Evolutionary conservation across 805 yeast genomes (phyloP), one percentile per base, ranked within the genome.

Genomic region (Naumovozyma castellii): DNA sequence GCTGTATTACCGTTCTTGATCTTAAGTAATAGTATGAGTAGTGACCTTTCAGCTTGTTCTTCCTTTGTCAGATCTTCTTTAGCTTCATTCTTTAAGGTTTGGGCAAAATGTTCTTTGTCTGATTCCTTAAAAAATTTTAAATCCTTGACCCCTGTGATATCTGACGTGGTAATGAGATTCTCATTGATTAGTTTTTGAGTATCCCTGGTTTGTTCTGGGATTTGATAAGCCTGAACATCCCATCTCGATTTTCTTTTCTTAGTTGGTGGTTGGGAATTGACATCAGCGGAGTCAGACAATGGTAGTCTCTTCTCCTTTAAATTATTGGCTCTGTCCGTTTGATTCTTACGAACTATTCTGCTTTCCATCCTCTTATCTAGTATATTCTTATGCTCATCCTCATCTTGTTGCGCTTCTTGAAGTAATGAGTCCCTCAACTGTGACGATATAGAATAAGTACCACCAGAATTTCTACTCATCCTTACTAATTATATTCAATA

Each of bases 1-100:
- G 67, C 59, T 5, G 84, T 83, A 15, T 78, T 63, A 2, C 96
- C 96, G 57, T 88, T 87, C 53, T 86, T 87, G 32, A 87, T 69
- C 46, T 73, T 75, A 18, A 87, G 59, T 15, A 90, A 61, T 18
- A 85, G 61, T 34, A 71, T 71, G 74, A 83, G 67, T 17, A 84
- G 75, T 37, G 71, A 69, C 6, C 76, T 59, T 47, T 81, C 87
- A 36, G 71, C 71, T 34, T 65, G 60, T 44, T 82, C 90, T 3
- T 72, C 78, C 1, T 62, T 42, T 0, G 77, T 57, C 18, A 76
- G 44, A 2, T 59, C 59, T 1, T 59, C 53, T 18, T 63, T 60
- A 1, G 52, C 44, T 18, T 51, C 57, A 22, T 51, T 48, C 19
- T 57, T 61, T 2, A 78, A 54, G 8, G 84, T 68, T 44, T 74